Percentiles rank a stretch among this genome's conserved stretches.
These are phyloP conservation scores for Pseudohyphozyma bogoriensis DNA, from an alignment of 768 basidiomycete genomes.

Conservation along the genomic window DNA sequence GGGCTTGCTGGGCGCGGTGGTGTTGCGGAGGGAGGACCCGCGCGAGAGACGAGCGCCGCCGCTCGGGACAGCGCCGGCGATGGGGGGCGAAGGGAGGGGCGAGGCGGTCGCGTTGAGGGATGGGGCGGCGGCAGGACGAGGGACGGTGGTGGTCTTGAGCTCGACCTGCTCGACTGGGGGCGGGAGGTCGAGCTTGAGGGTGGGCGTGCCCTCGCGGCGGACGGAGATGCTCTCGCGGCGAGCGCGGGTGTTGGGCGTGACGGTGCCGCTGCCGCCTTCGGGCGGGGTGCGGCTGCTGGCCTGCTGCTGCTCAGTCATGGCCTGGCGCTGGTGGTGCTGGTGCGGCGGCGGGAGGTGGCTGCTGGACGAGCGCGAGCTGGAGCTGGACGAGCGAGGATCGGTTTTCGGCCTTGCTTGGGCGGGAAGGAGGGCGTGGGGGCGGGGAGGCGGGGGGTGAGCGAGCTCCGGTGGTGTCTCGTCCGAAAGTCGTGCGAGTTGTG, in stretches of 20 bases:
- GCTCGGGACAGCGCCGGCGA: constrained; percentile 7
- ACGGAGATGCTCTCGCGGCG: background rate
- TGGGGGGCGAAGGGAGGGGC: constrained; percentile 1
- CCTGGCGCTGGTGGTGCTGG: background rate
- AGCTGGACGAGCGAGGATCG: background rate
- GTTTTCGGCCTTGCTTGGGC: too few species aligned
- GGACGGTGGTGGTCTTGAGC: constrained; percentile 8
- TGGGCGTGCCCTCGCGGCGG: too few species aligned
- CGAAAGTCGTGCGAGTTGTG: too few species aligned
- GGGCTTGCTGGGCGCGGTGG: background rate
- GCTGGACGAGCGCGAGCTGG: background rate
- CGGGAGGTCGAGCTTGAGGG: constrained; percentile 3
- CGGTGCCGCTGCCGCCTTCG: background rate
- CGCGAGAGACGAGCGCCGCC: background rate
- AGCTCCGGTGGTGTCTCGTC: too few species aligned
- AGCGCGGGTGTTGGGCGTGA: background rate
- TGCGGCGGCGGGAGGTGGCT: background rate
- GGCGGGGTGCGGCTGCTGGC: background rate
- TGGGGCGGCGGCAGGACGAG: constrained; percentile 12
- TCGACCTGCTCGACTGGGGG: background rate
- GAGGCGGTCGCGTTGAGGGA: constrained; percentile 16
- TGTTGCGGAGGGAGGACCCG: background rate
- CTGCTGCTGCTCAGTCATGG: background rate
- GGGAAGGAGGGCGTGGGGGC: too few species aligned
- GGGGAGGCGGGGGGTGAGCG: too few species aligned